These are phyloP conservation scores for Tympanopsis confertula DNA, from an alignment of 2,329 filamentous ascomycete genomes.

Conservation along the genomic window DNA sequence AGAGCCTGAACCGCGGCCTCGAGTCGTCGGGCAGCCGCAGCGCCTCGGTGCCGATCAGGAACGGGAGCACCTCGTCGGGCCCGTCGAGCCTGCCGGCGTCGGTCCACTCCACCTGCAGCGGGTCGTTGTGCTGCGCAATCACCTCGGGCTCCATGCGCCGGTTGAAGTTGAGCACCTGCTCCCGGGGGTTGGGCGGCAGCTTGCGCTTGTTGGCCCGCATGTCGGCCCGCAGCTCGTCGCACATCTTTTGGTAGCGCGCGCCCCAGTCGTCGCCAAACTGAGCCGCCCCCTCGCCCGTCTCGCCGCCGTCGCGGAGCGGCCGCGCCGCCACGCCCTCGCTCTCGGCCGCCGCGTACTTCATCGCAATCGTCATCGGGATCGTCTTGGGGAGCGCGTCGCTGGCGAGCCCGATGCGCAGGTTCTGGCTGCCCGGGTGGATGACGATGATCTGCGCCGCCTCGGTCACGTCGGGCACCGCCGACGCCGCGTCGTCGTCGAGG, in stretches of 20 bases:
- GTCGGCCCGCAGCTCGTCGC: constrained; percentile 50
- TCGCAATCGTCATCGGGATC: constrained; percentile 62
- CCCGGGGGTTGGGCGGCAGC: constrained; percentile 64
- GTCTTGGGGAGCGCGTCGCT: constrained; percentile 79
- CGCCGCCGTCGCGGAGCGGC: background rate
- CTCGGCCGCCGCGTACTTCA: constrained; percentile 46
- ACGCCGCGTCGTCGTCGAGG: constrained; percentile 44
- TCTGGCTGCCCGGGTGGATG: constrained; percentile 91
- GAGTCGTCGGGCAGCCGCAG: constrained; percentile 61
- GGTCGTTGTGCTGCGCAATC: constrained; percentile 64
- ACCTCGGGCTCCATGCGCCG: constrained; percentile 49
- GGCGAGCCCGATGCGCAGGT: constrained; percentile 89
- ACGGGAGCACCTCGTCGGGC: constrained; percentile 37
- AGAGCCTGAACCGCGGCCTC: constrained; percentile 54
- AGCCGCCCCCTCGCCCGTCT: constrained; percentile 16
- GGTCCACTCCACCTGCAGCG: constrained; percentile 62
- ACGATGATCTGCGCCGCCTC: constrained; percentile 86
- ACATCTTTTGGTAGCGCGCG: constrained; percentile 48
- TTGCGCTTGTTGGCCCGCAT: constrained; percentile 62
- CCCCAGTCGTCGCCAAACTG: constrained; percentile 50
- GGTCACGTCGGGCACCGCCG: constrained; percentile 44
- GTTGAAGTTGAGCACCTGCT: constrained; percentile 64
- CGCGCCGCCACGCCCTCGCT: constrained; percentile 31
- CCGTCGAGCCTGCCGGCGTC: constrained; percentile 45
- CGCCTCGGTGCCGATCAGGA: constrained; percentile 52